Evolutionary conservation across 2,329 filamentous ascomycete species (phyloP), one percentile per base, ranked within the genome.

Genomic region (Neofusicoccum ribis): DNA sequence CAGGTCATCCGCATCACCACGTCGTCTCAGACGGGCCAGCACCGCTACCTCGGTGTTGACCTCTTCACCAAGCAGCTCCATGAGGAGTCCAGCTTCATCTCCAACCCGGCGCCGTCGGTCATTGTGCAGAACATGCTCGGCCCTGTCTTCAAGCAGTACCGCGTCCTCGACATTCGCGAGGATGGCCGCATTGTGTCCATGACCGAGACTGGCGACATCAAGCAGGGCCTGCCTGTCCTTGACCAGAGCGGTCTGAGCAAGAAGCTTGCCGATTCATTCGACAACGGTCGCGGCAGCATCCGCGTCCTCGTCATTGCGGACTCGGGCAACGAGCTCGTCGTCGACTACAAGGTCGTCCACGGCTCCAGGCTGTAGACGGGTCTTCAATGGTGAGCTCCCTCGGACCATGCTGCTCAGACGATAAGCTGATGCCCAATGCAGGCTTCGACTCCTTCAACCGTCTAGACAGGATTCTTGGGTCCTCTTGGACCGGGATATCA

Each of bases 111-210:
- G 71, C 94, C 94, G 73, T 97, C 92, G 73, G 95, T 99, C 68
- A 89, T 98, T 70, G 94, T 99, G 76, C 95, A 99, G 90, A 98
- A 94, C 85, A 98, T 99, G 93, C 91, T 96, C 72, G 95, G 94
- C 74, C 95, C 95, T 70, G 89, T 98, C 85, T 97, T 98, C 92
- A 98, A 98, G 92, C 95, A 98, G 88, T 99, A 99, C 90, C 93
- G 95, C 77, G 94, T 99, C 79, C 90, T 99, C 69, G 95, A 99
- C 85, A 90, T 99, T 81, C 89, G 93, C 81, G 91, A 96, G 71
- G 93, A 89, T 74, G 85, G 86, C 76, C 82, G 83, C 72, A 81
- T 99, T 77, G 92, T 96, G 71, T 93, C 93, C 85, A 98, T 99
- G 93, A 99, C 95, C 78, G 95, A 99, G 90, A 92, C 90, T 70